Conservation (phyloP, 2,329 filamentous ascomycete genomes). For the Arthrobotrys musiformis region DNA sequence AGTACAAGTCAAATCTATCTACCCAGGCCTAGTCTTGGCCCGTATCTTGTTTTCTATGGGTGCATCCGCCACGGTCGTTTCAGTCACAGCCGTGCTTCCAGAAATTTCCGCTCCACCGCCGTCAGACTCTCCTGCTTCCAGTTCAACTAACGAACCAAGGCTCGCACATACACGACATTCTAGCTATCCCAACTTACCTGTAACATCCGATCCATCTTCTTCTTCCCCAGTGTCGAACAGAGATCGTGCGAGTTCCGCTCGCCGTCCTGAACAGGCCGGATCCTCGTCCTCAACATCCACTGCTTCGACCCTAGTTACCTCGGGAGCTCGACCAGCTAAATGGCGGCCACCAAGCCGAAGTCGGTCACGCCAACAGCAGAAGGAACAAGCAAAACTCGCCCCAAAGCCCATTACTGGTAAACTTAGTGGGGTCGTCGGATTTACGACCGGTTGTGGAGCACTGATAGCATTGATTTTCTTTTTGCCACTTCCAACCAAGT, state of each 20-base stretch:
- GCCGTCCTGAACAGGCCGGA: constrained; percentile 17
- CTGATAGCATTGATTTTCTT: constrained; percentile 84
- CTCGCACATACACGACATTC: constrained; percentile 18
- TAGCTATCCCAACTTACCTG: constrained; percentile 25
- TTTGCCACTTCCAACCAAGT: constrained; percentile 84
- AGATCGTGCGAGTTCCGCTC: constrained; percentile 30
- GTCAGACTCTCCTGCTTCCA: not conserved
- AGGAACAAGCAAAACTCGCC: constrained; percentile 55
- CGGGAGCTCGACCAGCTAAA: constrained; percentile 14
- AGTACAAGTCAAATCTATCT: constrained; percentile 86
- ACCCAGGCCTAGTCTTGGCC: constrained; percentile 86
- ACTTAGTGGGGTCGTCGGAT: constrained; percentile 87
- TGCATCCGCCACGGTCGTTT: constrained; percentile 74
- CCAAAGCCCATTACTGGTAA: constrained; percentile 67
- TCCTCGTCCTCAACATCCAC: constrained; percentile 40
- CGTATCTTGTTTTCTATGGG: constrained; percentile 89
- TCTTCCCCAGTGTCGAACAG: constrained; percentile 37
- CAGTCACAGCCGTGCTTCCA: constrained; percentile 88
- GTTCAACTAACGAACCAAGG: constrained; percentile 12
- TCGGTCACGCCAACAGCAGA: constrained; percentile 44
- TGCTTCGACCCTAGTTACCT: constrained; percentile 24
- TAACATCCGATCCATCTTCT: constrained; percentile 30
- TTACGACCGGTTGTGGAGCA: constrained; percentile 92
- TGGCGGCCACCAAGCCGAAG: constrained; percentile 46
- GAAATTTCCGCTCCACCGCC: constrained; percentile 67